These are phyloP conservation scores for Populus hybrid DNA, from an alignment of 441 rosid genomes.

Conservation along the genomic window DNA sequence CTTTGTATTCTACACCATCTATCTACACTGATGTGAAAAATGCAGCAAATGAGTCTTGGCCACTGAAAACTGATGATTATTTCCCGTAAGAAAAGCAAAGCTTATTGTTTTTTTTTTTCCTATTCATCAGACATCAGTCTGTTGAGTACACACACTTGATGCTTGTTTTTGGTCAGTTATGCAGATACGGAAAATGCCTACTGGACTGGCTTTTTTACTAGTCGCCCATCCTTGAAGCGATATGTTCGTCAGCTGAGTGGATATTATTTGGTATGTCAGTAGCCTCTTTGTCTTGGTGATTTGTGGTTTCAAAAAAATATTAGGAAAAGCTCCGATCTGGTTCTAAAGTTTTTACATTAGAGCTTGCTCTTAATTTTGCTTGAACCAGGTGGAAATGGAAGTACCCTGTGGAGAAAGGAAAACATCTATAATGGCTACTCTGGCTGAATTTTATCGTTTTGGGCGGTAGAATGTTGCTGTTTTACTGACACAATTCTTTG, in stretches of 20 bases:
- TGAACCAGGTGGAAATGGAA: background rate
- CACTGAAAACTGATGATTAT: conserved; percentile 76
- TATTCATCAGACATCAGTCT: too few species aligned
- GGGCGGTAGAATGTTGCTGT: background rate
- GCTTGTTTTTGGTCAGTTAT: conserved; percentile 46
- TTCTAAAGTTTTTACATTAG: background rate
- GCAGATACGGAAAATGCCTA: conserved; percentile 65
- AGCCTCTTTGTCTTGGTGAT: conserved; percentile 6
- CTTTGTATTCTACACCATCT: conserved; percentile 92
- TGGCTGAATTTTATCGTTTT: conserved; percentile 1
- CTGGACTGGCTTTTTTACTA: conserved; percentile 92
- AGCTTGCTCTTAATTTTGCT: background rate
- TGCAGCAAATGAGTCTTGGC: conserved; percentile 68
- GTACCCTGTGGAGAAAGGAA: background rate
- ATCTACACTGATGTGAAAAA: conserved; percentile 71
- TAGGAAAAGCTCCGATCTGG: background rate
- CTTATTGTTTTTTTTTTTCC: background rate
- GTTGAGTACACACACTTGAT: background rate
- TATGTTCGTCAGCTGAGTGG: conserved; percentile 79
- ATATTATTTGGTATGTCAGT: conserved; percentile 73
- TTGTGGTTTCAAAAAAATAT: background rate
- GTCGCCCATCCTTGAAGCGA: conserved; percentile 81
- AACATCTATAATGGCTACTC: background rate
- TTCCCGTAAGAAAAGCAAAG: conserved; percentile 59
- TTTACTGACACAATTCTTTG: background rate